Evolutionary conservation across 331 rosid species (phyloP).

Genomic region (Pyracantha coccinea): DNA sequence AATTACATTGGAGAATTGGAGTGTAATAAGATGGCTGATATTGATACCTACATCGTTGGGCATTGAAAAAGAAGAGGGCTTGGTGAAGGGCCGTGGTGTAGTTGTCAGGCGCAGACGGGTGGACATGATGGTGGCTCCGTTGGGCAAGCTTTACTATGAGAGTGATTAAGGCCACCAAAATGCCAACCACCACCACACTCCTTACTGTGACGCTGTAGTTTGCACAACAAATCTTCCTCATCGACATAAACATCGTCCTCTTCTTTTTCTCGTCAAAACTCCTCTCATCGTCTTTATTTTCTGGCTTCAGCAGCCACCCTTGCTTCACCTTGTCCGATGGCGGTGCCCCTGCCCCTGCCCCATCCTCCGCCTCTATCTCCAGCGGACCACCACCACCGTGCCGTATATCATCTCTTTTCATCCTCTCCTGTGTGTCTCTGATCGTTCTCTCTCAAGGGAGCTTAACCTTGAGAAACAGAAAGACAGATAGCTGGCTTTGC

Average conservation of each 20-base stretch:
- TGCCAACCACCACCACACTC: neutral
- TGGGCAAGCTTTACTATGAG: neutral
- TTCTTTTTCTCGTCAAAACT: neutral
- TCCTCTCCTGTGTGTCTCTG: neutral
- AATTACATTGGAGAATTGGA: too few species aligned
- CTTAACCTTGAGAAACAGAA: too few species aligned
- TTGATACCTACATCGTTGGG: neutral
- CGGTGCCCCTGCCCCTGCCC: neutral
- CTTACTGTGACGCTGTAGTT: neutral
- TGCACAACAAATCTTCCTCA: neutral
- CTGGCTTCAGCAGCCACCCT: neutral
- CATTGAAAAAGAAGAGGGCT: conserved; percentile 7
- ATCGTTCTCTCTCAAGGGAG: neutral
- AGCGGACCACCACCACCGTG: neutral
- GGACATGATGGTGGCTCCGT: neutral
- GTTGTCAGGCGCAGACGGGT: neutral
- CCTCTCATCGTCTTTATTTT: neutral
- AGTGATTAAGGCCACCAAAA: neutral
- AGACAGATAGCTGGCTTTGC: neutral
- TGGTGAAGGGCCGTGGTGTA: neutral
- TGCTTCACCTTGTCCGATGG: neutral
- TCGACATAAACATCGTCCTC: neutral
- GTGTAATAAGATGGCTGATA: too few species aligned
- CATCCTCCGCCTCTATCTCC: neutral
- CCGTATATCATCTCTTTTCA: neutral